Evolutionary conservation across 148 eudicot genomes (phyloP).

Genomic region (Fagopyrum homotropicum): DNA sequence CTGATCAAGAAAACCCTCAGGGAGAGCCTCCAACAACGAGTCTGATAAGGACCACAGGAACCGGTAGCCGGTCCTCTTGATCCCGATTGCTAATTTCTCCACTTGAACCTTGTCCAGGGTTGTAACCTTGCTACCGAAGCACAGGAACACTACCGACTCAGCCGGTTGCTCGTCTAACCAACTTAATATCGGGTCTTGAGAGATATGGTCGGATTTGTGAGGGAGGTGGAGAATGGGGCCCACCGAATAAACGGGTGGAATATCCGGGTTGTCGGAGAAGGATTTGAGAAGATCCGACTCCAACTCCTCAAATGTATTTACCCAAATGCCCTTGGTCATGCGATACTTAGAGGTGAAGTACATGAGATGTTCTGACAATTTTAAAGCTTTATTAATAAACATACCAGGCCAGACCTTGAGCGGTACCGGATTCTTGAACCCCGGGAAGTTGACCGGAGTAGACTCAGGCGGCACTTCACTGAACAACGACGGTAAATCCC

Average conservation of each 20-base stretch:
- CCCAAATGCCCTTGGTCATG: not conserved
- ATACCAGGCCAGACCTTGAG: not conserved
- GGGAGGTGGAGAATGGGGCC: not conserved
- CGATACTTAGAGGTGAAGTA: not conserved
- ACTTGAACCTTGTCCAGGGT: constrained; percentile 12
- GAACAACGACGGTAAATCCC: not conserved
- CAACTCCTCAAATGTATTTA: too few species aligned
- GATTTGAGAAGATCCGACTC: not conserved
- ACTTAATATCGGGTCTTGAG: constrained; percentile 10
- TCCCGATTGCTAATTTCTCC: not conserved
- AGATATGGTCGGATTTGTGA: accelerated
- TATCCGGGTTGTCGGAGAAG: not conserved
- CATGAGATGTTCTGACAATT: not conserved
- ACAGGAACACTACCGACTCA: constrained; percentile 20
- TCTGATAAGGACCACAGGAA: constrained; percentile 24
- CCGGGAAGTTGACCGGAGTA: not conserved
- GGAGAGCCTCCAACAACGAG: not conserved
- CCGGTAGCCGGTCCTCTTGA: constrained; percentile 14
- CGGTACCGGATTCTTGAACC: not conserved
- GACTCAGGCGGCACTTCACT: not conserved
- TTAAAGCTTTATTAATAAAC: not conserved
- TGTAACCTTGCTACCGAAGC: constrained; percentile 19
- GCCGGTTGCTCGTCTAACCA: constrained; percentile 17
- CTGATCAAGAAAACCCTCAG: not conserved
- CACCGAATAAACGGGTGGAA: not conserved